phyloP scores from a whole-genome alignment of 139 green algal genomes.

The Coelastrella sp. region DNA sequence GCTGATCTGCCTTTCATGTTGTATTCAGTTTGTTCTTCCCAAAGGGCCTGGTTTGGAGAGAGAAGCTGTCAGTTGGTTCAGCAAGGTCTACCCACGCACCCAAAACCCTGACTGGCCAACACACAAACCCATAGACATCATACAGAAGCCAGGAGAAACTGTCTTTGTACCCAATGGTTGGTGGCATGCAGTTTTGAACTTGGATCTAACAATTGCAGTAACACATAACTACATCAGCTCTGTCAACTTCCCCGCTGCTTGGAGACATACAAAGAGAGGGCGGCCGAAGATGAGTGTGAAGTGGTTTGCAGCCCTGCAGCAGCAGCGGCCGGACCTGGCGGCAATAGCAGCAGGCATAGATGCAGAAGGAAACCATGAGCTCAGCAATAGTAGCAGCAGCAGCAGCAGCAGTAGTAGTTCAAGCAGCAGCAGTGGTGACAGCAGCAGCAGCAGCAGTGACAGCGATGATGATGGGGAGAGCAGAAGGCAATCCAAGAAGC shows the following conservation, averaged over 20 bases:
- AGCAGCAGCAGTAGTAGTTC: constrained; percentile 44
- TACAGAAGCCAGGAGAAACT: constrained; percentile 85
- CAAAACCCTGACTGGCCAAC: constrained; percentile 68
- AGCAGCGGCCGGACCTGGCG: constrained; percentile 74
- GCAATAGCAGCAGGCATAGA: constrained; percentile 57
- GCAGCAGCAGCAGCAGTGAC: constrained; percentile 50
- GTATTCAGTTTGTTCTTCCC: constrained; percentile 66
- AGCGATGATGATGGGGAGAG: constrained; percentile 4
- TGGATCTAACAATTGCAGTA: constrained; percentile 84
- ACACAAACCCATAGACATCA: constrained; percentile 64
- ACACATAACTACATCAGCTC: constrained; percentile 90
- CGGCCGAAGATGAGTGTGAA: constrained; percentile 83
- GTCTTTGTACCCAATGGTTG: constrained; percentile 92
- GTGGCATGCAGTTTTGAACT: constrained; percentile 93
- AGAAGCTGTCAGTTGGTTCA: constrained; percentile 86
- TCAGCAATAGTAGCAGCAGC: constrained; percentile 42
- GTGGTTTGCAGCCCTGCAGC: constrained; percentile 71
- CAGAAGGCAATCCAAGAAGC: constrained; percentile 1
- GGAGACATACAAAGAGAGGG: constrained; percentile 71
- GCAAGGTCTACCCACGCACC: constrained; percentile 71
- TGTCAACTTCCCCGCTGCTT: constrained; percentile 78
- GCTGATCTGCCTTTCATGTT: too few relatives aligned
- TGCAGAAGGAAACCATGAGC: constrained; percentile 7
- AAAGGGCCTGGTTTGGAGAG: constrained; percentile 78
- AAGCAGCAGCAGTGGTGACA: constrained; percentile 48